Evolutionary conservation across 2,329 filamentous ascomycete genomes (phyloP).

Genomic region (Colletotrichum costaricense): DNA sequence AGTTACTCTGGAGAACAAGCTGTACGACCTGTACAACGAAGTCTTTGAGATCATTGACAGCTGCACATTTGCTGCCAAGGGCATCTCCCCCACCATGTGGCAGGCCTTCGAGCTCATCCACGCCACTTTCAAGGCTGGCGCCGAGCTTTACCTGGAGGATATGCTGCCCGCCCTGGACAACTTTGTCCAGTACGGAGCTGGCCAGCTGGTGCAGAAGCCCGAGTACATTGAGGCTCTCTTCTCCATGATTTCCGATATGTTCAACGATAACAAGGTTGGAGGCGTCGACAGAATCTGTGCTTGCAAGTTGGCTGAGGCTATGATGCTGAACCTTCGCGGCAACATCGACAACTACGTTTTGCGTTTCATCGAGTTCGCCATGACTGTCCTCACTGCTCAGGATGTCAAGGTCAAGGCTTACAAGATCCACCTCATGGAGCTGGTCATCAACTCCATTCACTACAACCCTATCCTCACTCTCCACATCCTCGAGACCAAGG

Average conservation of each 20-base stretch:
- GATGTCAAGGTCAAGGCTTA: conserved; percentile 93
- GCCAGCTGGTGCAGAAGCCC: conserved; percentile 83
- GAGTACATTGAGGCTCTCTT: conserved; percentile 89
- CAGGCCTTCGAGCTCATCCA: conserved; percentile 97
- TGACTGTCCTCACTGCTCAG: conserved; percentile 80
- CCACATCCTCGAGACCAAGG: conserved; percentile 87
- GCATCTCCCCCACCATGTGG: conserved; percentile 98
- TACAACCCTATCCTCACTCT: conserved; percentile 92
- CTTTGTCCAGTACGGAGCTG: conserved; percentile 92
- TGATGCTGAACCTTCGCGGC: conserved; percentile 94
- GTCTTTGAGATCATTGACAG: conserved; percentile 99
- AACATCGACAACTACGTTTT: conserved; percentile 89
- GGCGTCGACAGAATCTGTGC: conserved; percentile 96
- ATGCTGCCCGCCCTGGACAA: conserved; percentile 99
- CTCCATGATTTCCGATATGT: conserved; percentile 96
- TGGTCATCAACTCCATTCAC: conserved; percentile 98
- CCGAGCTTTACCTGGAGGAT: conserved; percentile 96
- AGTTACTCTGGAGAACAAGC: conserved; percentile 96
- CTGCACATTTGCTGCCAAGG: conserved; percentile 97
- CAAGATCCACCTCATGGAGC: conserved; percentile 96
- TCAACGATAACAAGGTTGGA: conserved; percentile 89
- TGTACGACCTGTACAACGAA: conserved; percentile 98
- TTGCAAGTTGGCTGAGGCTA: conserved; percentile 95
- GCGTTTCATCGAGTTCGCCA: conserved; percentile 89
- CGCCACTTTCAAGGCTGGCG: conserved; percentile 95